phyloP scores from a whole-genome alignment of 345 rosid species.

The Melaleuca quinquenervia region DNA sequence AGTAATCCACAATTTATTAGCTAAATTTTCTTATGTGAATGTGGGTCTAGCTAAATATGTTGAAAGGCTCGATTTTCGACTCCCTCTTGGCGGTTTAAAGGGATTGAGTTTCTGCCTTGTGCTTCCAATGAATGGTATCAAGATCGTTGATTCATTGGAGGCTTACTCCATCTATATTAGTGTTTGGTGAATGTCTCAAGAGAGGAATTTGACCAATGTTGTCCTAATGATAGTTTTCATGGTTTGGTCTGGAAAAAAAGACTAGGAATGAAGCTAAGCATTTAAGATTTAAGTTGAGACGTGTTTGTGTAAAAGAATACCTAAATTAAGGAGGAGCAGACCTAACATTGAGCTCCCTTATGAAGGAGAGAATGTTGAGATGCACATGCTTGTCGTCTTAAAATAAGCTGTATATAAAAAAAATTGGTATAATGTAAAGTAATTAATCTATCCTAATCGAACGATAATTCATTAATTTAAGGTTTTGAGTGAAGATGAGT shows the following conservation, averaged over 20 bases:
- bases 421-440: neutral
- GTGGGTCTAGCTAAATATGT: neutral
- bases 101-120: neutral
- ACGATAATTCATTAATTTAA: neutral
- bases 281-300: neutral
- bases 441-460: neutral
- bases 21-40: neutral
- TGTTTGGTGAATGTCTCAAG: neutral
- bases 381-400: neutral
- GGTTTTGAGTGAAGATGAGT: neutral
- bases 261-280: neutral
- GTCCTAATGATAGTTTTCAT: neutral
- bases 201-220: neutral
- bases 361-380: neutral
- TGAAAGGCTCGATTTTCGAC: neutral
- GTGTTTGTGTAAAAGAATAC: neutral
- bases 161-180: neutral
- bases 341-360: neutral
- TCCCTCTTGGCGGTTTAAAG: neutral
- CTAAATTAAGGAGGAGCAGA: neutral
- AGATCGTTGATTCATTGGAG: fast-evolving
- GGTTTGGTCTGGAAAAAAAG: neutral
- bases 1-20: fast-evolving
- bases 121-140: neutral
- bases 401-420: neutral